Percentiles rank a stretch among this genome's conserved stretches.
Evolutionary conservation across 2,329 filamentous ascomycete species (phyloP).

Genomic region (Exophiala aquamarina): DNA sequence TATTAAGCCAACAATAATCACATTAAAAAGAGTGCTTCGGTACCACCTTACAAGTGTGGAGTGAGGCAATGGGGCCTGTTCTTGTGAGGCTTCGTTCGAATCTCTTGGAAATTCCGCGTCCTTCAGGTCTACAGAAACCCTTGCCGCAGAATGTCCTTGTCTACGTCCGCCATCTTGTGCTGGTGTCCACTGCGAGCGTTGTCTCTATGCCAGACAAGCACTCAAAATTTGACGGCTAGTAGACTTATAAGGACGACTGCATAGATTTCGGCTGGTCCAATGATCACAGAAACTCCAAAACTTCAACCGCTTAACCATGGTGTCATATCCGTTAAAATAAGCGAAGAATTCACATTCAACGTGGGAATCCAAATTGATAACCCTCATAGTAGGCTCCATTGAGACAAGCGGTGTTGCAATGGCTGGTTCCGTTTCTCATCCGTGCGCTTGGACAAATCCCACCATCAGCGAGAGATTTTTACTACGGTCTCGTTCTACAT

Average conservation of each 20-base stretch:
- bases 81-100: background rate
- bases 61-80: background rate
- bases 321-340: background rate
- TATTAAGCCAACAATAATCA: constrained; percentile 44
- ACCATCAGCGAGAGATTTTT: too few relatives aligned
- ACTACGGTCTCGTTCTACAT: too few relatives aligned
- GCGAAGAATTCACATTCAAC: background rate
- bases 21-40: constrained; percentile 48
- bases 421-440: too few relatives aligned
- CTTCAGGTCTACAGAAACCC: background rate
- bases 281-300: background rate
- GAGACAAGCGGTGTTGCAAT: too few relatives aligned
- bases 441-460: too few relatives aligned
- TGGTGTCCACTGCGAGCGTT: too few relatives aligned
- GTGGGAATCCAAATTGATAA: too few relatives aligned
- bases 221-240: too few relatives aligned
- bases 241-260: too few relatives aligned
- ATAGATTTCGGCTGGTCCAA: too few relatives aligned
- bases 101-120: background rate
- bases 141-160: constrained; percentile 1
- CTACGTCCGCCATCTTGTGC: background rate
- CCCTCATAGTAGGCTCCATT: too few relatives aligned
- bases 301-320: background rate
- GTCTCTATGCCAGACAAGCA: too few relatives aligned
- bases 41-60: constrained; percentile 33